Percentiles rank a stretch among this genome's conserved stretches.
phyloP scores from a whole-genome alignment of 352 stramenopile genomes.

The Globisporangium nagaii region DNA sequence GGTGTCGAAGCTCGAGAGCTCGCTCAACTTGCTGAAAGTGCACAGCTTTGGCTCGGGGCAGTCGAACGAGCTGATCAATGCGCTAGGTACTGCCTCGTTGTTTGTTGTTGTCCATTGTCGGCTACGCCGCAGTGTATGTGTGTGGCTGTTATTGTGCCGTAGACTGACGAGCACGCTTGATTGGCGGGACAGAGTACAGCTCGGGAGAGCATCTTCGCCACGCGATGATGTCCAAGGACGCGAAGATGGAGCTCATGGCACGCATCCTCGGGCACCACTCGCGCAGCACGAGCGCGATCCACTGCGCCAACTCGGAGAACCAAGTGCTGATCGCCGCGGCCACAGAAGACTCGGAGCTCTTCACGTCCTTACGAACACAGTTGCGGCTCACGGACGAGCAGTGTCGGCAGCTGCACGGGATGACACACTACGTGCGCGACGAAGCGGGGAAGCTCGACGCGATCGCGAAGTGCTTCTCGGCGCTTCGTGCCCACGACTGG shows the following conservation, averaged over 20 bases:
- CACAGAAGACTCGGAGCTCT: constrained; percentile 58
- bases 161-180: neutral
- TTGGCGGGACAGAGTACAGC: constrained; percentile 44
- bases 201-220: constrained; percentile 74
- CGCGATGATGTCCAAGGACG: constrained; percentile 79
- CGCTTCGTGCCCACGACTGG: constrained; percentile 78
- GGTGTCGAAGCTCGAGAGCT: constrained; percentile 85
- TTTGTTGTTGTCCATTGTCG: neutral
- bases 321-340: constrained; percentile 65
- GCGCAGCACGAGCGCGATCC: constrained; percentile 67
- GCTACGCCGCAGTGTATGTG: no score
- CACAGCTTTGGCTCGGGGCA: constrained; percentile 74
- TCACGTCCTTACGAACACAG: constrained; percentile 39
- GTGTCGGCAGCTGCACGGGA: constrained; percentile 43
- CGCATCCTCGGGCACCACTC: constrained; percentile 77
- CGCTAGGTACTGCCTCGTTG: constrained; percentile 39
- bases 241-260: constrained; percentile 76
- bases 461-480: constrained; percentile 85
- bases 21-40: constrained; percentile 67
- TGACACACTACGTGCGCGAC: constrained; percentile 43
- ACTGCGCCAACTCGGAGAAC: constrained; percentile 77
- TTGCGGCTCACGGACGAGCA: constrained; percentile 69
- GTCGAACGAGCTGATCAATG: constrained; percentile 55
- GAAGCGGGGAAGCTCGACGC: constrained; percentile 73
- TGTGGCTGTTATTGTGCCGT: no score